Conservation (phyloP, 768 basidiomycete genomes). For the Naganishia antarctica region DNA sequence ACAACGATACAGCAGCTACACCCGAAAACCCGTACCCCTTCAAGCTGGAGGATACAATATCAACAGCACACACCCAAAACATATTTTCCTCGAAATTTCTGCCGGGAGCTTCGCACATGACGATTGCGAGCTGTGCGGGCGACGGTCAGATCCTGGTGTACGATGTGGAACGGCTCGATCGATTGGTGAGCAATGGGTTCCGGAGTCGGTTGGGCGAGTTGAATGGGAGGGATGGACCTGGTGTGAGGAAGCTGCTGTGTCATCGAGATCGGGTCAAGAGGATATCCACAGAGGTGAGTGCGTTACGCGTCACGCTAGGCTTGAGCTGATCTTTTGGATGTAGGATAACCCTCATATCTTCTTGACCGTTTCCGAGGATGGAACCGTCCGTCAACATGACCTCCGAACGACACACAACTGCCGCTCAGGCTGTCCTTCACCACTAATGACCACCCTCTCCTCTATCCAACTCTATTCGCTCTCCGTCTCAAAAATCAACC, state of each 20-base stretch:
- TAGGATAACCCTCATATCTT: conserved; percentile 38
- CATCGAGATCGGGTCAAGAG: conserved; percentile 68
- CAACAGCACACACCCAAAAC: conserved; percentile 74
- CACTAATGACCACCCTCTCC: conserved; percentile 60
- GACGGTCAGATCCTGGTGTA: conserved; percentile 74
- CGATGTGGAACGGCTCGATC: conserved; percentile 56
- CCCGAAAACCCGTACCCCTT: conserved; percentile 52
- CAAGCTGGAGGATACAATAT: conserved; percentile 63
- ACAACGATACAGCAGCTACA: conserved; percentile 42
- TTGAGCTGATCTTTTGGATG: background rate
- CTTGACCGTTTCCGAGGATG: conserved; percentile 59
- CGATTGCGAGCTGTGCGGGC: conserved; percentile 58
- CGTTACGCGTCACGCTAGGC: no score
- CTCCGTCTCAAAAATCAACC: conserved; percentile 69
- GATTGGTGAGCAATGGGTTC: conserved; percentile 26
- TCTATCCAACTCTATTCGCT: conserved; percentile 65
- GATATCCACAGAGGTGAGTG: conserved; percentile 74
- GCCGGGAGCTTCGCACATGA: conserved; percentile 60
- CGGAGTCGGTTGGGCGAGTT: conserved; percentile 38
- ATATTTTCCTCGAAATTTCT: conserved; percentile 81
- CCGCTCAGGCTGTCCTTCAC: conserved; percentile 60
- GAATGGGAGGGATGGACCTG: conserved; percentile 55
- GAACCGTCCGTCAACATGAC: conserved; percentile 81
- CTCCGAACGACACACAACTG: conserved; percentile 69
- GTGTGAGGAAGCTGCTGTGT: conserved; percentile 61